Percentiles rank a stretch among this genome's conserved stretches.
phyloP scores from a whole-genome alignment of 495 filamentous ascomycete genomes.

The Hypoxylon perforatum region DNA sequence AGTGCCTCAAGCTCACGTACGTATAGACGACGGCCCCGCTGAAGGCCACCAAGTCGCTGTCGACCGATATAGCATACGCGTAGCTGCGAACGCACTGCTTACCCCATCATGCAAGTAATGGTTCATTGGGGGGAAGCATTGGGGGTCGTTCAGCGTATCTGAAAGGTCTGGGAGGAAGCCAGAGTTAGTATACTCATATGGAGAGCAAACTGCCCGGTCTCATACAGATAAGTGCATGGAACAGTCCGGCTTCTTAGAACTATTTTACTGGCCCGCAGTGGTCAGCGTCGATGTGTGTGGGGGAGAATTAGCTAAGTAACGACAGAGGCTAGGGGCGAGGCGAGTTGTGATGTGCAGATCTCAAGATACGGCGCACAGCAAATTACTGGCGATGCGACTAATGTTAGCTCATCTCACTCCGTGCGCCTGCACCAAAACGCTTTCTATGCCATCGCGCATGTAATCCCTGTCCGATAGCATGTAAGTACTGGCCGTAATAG shows the following conservation, averaged over 20 bases:
- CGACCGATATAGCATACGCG: conserved; percentile 13
- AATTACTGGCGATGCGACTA: too few relatives aligned
- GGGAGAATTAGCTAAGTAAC: conserved; percentile 22
- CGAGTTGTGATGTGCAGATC: conserved; percentile 2
- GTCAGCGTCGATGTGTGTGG: conserved; percentile 17
- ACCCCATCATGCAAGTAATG: conserved; percentile 2
- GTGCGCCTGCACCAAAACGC: too few relatives aligned
- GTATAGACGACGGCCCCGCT: conserved; percentile 3
- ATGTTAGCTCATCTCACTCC: too few relatives aligned
- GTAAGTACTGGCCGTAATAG: conserved; percentile 19
- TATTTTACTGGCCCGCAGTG: neutral
- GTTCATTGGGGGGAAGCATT: conserved; percentile 11
- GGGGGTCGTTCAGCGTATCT: neutral
- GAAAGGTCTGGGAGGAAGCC: conserved; percentile 3
- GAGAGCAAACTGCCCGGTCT: neutral
- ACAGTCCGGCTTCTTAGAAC: neutral
- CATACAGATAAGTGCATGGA: conserved; percentile 1
- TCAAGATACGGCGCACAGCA: conserved; percentile 7
- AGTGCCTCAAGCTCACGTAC: conserved; percentile 8
- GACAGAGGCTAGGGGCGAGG: neutral
- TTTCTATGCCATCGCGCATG: too few relatives aligned
- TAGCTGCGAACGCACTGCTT: conserved; percentile 15
- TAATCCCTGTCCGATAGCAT: too few relatives aligned
- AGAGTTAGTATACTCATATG: conserved; percentile 7
- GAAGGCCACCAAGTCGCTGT: conserved; percentile 6